Conservation (phyloP, 495 filamentous ascomycete species). For the Xylaria bambusicola region DNA sequence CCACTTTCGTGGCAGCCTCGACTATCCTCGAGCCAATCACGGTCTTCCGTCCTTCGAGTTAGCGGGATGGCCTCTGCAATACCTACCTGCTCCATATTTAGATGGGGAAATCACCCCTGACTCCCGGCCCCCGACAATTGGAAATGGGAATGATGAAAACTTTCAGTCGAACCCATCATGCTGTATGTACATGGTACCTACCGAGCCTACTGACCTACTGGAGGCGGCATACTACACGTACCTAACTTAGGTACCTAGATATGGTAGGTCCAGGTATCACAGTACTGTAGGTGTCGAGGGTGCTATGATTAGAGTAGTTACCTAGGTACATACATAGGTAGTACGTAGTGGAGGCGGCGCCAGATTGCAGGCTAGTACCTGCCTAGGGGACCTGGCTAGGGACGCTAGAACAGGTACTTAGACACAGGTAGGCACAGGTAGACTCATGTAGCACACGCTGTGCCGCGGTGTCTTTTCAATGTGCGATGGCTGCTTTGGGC, state of each 20-base stretch:
- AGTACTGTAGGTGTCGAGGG: no score
- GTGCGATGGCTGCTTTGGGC: background rate
- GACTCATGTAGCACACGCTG: background rate
- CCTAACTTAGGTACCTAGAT: no score
- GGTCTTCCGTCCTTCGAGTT: background rate
- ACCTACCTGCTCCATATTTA: slow-evolving; percentile 12
- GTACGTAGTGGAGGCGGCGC: no score
- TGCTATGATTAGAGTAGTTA: no score
- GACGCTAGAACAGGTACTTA: background rate
- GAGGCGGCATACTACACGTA: no score
- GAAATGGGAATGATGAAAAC: background rate
- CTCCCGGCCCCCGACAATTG: slow-evolving; percentile 13
- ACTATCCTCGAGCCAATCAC: background rate
- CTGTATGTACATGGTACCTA: no score
- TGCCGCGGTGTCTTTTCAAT: background rate
- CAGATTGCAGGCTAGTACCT: no score
- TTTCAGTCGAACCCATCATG: no score
- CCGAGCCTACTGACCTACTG: no score
- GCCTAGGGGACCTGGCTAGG: slow-evolving; percentile 4
- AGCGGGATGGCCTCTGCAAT: slow-evolving; percentile 7
- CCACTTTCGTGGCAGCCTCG: background rate
- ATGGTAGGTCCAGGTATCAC: no score
- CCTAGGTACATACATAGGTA: no score
- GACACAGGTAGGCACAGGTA: background rate
- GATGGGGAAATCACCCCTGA: slow-evolving; percentile 14